Base-by-base conservation (phyloP, 805 yeast species). In the Danielozyma ontarioensis region DNA sequence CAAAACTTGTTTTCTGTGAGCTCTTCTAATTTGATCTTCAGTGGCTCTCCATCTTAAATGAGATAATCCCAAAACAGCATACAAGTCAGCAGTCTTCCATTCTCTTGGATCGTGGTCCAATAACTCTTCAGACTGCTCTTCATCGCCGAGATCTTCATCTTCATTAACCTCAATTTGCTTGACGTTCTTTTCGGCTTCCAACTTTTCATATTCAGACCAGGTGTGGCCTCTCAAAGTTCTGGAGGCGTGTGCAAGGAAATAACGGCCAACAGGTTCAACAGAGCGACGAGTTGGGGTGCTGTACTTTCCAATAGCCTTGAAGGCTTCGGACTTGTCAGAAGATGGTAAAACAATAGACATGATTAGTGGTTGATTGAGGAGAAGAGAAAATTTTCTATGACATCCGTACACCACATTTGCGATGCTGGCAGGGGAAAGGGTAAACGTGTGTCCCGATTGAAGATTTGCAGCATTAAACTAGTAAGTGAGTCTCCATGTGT, bases 161-260 rank as follows among this genome's bases (percentile, higher is more conserved):
- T 58, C 64, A 41, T 74, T 55, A 48, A 75, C 82, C 49, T 84
- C 95, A 41, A 78, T 76, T 36, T 64, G 64, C 51, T 74, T 73
- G 52, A 84, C 95, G 62, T 85, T 85, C 65, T 78, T 80, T 57
- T 82, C 94, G 40, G 96, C 96, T 73, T 89, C 94, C 47, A 88
- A 69, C 60, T 83, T 81, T 68, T 93, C 98, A 55, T 77, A 93
- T 67, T 93, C 97, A 35, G 97, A 87, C 96, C 97, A 93, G 31
- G 97, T 87, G 69, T 95, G 96, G 60, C 96, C 96, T 68, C 96
- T 80, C 50, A 89, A 72, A 34, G 94, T 77, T 73, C 98, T 84
- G 48, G 95, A 80, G 38, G 97, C 97, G 56, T 93, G 98, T 33
- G 96, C 96, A 50, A 93, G 70, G 70, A 89, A 93, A 58, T 76